A percentile compares a stretch with the other conserved stretches of the same genome.
Evolutionary conservation across 352 stramenopile species (phyloP).

Genomic region (Pythium aristosporum): DNA sequence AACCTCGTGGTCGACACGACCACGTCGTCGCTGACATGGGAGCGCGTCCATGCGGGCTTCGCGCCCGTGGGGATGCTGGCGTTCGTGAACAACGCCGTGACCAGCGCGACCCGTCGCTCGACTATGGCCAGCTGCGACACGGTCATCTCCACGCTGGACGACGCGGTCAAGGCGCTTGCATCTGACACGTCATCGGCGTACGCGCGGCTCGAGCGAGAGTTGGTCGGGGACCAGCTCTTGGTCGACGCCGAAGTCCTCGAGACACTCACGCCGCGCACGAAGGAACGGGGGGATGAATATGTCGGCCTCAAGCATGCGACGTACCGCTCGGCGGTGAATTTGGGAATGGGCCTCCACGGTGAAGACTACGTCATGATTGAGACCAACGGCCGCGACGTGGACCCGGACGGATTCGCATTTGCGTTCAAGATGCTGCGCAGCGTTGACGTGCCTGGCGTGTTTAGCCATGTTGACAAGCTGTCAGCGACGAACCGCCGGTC

Average conservation of each 20-base stretch:
- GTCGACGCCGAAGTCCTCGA: slow-evolving; percentile 72
- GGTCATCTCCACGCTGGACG: slow-evolving; percentile 56
- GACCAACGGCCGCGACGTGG: slow-evolving; percentile 44
- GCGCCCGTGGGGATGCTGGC: slow-evolving; percentile 22
- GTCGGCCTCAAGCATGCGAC: slow-evolving; percentile 79
- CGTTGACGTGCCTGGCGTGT: slow-evolving; percentile 29
- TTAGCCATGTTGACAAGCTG: slow-evolving; percentile 39
- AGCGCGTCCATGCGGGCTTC: slow-evolving; percentile 20
- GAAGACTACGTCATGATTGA: slow-evolving; percentile 72
- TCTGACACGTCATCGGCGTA: slow-evolving; percentile 54
- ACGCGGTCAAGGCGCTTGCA: slow-evolving; percentile 55
- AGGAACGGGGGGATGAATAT: slow-evolving; percentile 70
- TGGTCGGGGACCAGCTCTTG: slow-evolving; percentile 54
- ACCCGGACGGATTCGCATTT: slow-evolving; percentile 45
- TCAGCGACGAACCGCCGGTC: too few relatives aligned
- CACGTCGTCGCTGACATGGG: slow-evolving; percentile 24
- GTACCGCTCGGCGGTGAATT: slow-evolving; percentile 50
- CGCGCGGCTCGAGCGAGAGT: slow-evolving; percentile 51
- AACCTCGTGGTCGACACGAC: slow-evolving; percentile 22
- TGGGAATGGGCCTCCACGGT: slow-evolving; percentile 40
- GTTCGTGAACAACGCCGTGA: slow-evolving; percentile 23
- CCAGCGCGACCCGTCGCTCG: slow-evolving; percentile 40
- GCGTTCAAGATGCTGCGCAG: slow-evolving; percentile 66
- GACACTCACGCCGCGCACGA: slow-evolving; percentile 60
- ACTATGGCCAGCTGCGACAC: slow-evolving; percentile 53